Evolutionary conservation across 139 green algal genomes (phyloP).

Genomic region (Chlorella ohadii): DNA sequence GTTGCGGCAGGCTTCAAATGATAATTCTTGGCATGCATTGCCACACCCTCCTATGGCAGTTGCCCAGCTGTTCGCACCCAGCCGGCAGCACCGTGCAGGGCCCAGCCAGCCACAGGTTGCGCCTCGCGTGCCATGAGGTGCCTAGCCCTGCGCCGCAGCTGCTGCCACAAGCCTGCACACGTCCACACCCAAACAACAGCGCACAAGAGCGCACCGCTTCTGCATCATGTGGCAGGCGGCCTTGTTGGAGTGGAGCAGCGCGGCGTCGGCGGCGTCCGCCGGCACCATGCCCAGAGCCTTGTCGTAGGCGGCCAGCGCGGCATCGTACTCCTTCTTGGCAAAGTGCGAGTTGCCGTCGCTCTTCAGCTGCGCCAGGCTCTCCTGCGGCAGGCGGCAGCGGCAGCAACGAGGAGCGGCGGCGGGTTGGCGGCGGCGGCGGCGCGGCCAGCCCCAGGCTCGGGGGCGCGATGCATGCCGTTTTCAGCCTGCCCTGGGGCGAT

Average conservation of each 20-base stretch:
- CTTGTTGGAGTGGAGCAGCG: slow-evolving; percentile 82
- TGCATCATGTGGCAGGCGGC: slow-evolving; percentile 81
- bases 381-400: not conserved
- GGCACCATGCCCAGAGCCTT: slow-evolving; percentile 68
- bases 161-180: too few species aligned
- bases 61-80: too few species aligned
- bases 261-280: slow-evolving; percentile 56
- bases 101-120: too few species aligned
- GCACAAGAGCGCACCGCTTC: slow-evolving; percentile 7
- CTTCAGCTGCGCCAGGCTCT: slow-evolving; percentile 58
- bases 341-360: slow-evolving; percentile 79
- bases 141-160: too few species aligned
- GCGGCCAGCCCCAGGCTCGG: not conserved
- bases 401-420: not conserved
- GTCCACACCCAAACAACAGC: too few species aligned
- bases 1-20: too few species aligned
- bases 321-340: slow-evolving; percentile 72
- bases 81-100: too few species aligned
- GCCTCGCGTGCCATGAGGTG: too few species aligned
- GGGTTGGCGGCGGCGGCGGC: not conserved
- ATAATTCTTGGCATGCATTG: too few species aligned
- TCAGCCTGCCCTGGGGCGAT: not conserved
- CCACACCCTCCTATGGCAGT: too few species aligned
- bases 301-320: slow-evolving; percentile 80
- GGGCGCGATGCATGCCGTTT: not conserved